These are phyloP conservation scores for Bacterosira constricta DNA, from an alignment of 108 stramenopile genomes.

Conservation along the genomic window DNA sequence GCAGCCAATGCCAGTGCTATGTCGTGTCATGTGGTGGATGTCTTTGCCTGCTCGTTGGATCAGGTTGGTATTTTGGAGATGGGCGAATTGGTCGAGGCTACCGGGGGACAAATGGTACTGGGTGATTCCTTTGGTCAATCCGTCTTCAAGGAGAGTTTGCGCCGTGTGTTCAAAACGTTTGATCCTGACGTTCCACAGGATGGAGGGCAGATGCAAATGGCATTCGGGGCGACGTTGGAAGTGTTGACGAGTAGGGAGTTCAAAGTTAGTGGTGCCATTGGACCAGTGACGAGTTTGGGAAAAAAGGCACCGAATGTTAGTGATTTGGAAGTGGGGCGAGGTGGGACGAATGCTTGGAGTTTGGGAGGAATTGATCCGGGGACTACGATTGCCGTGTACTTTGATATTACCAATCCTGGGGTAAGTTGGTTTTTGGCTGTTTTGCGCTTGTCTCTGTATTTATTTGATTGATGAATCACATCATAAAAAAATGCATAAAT, in stretches of 20 bases:
- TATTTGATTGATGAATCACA: too few species aligned
- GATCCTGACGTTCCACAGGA: slow-evolving; percentile 86
- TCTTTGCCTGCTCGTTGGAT: slow-evolving; percentile 98
- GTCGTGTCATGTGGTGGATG: slow-evolving; percentile 94
- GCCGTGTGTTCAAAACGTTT: slow-evolving; percentile 89
- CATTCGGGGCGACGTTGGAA: slow-evolving; percentile 92
- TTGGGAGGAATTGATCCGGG: slow-evolving; percentile 94
- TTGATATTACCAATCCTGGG: slow-evolving; percentile 93
- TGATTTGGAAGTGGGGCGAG: slow-evolving; percentile 95
- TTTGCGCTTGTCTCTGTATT: neutral
- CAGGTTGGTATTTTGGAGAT: slow-evolving; percentile 99
- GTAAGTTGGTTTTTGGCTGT: slow-evolving; percentile 7
- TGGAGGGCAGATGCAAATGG: slow-evolving; percentile 92
- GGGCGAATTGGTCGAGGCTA: slow-evolving; percentile 90
- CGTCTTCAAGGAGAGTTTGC: slow-evolving; percentile 97
- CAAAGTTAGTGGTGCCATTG: slow-evolving; percentile 90
- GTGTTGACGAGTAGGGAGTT: slow-evolving; percentile 93
- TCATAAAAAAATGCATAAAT: too few species aligned
- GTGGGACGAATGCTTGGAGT: slow-evolving; percentile 98
- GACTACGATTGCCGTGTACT: slow-evolving; percentile 98
- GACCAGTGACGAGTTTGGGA: slow-evolving; percentile 86
- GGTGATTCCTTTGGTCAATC: slow-evolving; percentile 97
- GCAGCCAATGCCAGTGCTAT: slow-evolving; percentile 50
- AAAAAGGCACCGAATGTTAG: slow-evolving; percentile 92
- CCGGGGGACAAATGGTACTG: slow-evolving; percentile 96